Conservation (phyloP, 768 basidiomycete genomes). For the Suillus decipiens region DNA sequence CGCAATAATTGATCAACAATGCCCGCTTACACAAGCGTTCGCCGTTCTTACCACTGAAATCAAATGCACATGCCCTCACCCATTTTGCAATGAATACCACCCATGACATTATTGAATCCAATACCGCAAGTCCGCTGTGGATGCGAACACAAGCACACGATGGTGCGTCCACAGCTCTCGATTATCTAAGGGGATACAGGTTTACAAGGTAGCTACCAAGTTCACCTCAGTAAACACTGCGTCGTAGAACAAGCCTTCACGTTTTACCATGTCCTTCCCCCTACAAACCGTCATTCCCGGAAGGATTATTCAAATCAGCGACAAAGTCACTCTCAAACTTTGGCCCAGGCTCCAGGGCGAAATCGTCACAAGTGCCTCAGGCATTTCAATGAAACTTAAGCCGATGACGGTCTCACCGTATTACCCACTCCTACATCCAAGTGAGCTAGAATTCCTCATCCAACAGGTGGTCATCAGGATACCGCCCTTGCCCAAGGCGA, state of each 20-base stretch:
- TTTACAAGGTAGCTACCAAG: neutral
- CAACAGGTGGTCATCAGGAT: neutral
- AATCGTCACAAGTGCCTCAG: neutral
- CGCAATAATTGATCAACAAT: neutral
- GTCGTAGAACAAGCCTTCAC: neutral
- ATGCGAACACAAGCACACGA: neutral
- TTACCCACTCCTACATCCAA: neutral
- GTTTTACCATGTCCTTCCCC: neutral
- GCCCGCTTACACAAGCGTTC: neutral
- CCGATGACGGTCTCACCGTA: neutral
- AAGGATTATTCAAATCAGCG: neutral
- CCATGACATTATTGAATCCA: neutral
- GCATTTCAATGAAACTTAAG: neutral
- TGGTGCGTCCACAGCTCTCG: neutral
- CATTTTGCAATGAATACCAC: neutral
- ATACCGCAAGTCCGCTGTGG: neutral
- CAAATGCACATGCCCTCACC: neutral
- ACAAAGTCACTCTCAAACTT: neutral
- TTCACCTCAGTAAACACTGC: neutral
- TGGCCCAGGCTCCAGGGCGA: neutral
- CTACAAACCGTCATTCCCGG: neutral
- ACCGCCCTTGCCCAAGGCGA: neutral
- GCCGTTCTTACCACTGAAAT: neutral
- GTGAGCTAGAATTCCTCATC: neutral
- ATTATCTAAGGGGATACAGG: neutral